Evolutionary conservation across 2,329 filamentous ascomycete species (phyloP).

Genomic region (Sarocladium kiliense): DNA sequence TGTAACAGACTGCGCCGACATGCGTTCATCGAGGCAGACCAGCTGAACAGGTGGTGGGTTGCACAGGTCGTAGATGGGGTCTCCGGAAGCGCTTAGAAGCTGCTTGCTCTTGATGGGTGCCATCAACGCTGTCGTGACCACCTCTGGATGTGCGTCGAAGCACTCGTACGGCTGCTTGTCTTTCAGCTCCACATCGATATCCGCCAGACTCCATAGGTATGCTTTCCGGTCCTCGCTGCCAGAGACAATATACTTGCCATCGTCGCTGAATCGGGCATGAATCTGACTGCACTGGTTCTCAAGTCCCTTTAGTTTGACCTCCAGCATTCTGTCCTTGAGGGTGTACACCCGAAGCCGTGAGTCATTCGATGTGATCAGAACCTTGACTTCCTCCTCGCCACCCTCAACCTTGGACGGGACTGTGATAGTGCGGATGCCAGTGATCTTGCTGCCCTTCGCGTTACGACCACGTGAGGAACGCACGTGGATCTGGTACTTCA

Average conservation of each 20-base stretch:
- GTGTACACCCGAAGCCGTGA: constrained; percentile 88
- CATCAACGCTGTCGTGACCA: constrained; percentile 84
- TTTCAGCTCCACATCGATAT: constrained; percentile 55
- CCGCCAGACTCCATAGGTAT: constrained; percentile 72
- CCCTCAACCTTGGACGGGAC: constrained; percentile 34
- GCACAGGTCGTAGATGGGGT: constrained; percentile 94
- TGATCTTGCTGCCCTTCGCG: constrained; percentile 95
- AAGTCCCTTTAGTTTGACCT: constrained; percentile 87
- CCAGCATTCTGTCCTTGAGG: constrained; percentile 75
- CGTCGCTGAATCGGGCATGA: constrained; percentile 80
- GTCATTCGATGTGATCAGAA: constrained; percentile 92
- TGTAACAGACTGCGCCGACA: constrained; percentile 32
- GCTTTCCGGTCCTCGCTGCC: constrained; percentile 88
- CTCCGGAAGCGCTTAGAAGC: constrained; percentile 73
- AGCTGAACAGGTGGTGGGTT: constrained; percentile 89
- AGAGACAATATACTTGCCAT: constrained; percentile 80
- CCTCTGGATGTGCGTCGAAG: constrained; percentile 84
- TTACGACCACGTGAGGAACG: constrained; percentile 88
- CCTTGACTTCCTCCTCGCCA: constrained; percentile 60
- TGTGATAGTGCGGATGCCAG: constrained; percentile 75
- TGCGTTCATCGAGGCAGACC: constrained; percentile 62
- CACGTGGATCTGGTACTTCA: constrained; percentile 84
- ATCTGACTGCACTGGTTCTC: constrained; percentile 90
- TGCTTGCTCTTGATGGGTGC: constrained; percentile 75
- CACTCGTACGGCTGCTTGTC: constrained; percentile 82